Base-by-base conservation (phyloP, 2,329 filamentous ascomycete genomes). In the Tolypocladium tundrense region DNA sequence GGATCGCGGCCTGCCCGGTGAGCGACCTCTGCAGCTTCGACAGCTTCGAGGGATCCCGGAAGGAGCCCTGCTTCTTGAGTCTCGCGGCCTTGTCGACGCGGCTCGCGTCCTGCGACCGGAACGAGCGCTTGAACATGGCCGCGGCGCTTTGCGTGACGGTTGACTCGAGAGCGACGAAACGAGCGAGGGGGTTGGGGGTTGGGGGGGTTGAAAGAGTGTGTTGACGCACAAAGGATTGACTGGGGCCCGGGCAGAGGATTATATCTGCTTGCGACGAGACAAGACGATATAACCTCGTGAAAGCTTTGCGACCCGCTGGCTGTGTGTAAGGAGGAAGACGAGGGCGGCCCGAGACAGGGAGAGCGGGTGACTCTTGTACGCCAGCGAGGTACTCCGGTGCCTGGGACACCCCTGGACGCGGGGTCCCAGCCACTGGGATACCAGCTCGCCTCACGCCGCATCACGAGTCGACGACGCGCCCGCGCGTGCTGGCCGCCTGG, bases 111-210 rank as follows among this genome's bases (percentile, higher is more conserved):
- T 87, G 88, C 66, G 88, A 87, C 73, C 86, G 82, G 78, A 94
- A 92, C 70, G 91, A 92, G 73, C 90, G 90, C 79, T 91, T 95
- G 82, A 96, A 96, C 90, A 96, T 96, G 75, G 72, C 70, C 72
- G 73, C 72, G 73, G 73, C 65, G 59, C 54, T 27, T 58, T 60
- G 48, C 48, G 48, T n/a, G 13, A 19, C n/a, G 9, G 37, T 71
- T 70, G 70, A 59, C 68, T 66, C 74, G 76, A 78, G 79, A 81
- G 74, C 70, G 78, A 80, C 77, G 75, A 79, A 79, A 78, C 71
- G 77, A 81, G 77, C 72, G 77, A 71, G 64, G 68, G 66, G 63
- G 59, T 61, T 61, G 59, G 61, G 24, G 59, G 67, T 65, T 62
- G 64, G 56, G 59, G 61, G 24, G 59, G 67, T 65, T 62, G 64